These are phyloP conservation scores for Massospora cicadina DNA, from an alignment of 371 early-diverging fungal species.

Conservation along the genomic window DNA sequence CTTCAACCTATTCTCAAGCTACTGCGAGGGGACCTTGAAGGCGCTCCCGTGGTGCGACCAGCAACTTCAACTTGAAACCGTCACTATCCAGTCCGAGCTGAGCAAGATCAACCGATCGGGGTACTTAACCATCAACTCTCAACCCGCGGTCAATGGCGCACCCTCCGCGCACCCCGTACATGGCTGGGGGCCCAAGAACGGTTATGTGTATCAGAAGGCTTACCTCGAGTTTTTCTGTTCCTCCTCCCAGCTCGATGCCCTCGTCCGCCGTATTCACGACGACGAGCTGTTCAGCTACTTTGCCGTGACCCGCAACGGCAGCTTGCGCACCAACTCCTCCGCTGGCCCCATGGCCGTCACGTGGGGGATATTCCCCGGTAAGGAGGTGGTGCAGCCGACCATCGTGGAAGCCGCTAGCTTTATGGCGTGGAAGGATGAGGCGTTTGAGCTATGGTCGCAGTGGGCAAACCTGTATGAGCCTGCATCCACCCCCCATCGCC, in stretches of 20 bases:
- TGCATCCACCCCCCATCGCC: constrained; percentile 30
- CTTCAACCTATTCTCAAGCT: constrained; percentile 52
- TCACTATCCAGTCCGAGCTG: constrained; percentile 46
- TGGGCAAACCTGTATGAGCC: constrained; percentile 68
- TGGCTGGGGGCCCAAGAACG: constrained; percentile 96
- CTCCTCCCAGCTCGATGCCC: constrained; percentile 40
- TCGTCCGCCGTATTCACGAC: constrained; percentile 44
- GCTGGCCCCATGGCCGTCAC: constrained; percentile 91
- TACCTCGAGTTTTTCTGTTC: constrained; percentile 91
- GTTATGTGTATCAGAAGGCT: constrained; percentile 93
- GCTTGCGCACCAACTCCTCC: constrained; percentile 61
- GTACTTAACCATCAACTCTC: constrained; percentile 88
- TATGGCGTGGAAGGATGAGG: constrained; percentile 96
- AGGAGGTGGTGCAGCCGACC: constrained; percentile 90
- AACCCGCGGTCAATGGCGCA: constrained; percentile 88
- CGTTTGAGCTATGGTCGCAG: constrained; percentile 82
- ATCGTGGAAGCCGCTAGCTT: constrained; percentile 83
- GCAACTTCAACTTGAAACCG: constrained; percentile 64
- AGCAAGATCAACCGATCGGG: constrained; percentile 58
- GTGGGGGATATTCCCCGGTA: constrained; percentile 97
- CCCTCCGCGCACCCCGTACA: constrained; percentile 54
- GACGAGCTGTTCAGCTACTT: constrained; percentile 63
- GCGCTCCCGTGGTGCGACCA: constrained; percentile 87
- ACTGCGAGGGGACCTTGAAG: constrained; percentile 54
- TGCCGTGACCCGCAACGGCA: constrained; percentile 77